These are phyloP conservation scores for Akanthomyces uredinophilus DNA, from an alignment of 2,329 filamentous ascomycete genomes.

Conservation along the genomic window DNA sequence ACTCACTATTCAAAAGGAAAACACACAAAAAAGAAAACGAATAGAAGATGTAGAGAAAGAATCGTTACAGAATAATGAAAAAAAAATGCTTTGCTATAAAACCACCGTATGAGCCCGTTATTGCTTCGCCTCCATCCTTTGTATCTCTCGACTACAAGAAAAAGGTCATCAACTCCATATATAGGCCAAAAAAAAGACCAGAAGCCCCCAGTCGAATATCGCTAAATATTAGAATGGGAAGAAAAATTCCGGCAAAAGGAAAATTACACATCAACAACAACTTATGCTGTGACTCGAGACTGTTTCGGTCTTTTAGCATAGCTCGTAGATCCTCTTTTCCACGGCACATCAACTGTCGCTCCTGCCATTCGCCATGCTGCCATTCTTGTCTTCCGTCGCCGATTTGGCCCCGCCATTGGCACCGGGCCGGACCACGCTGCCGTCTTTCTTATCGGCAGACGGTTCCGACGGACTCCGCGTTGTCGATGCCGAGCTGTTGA, in stretches of 20 bases:
- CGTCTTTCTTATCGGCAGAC: background rate
- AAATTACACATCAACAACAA: background rate
- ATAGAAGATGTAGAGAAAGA: background rate
- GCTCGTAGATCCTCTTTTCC: background rate
- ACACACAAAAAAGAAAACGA: background rate
- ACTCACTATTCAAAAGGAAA: background rate
- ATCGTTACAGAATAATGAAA: background rate
- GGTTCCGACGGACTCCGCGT: background rate
- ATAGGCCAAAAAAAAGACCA: background rate
- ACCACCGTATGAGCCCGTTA: background rate
- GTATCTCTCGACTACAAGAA: background rate
- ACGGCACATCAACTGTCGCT: background rate
- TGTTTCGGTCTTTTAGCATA: background rate
- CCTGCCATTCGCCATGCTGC: background rate
- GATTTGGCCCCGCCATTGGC: background rate
- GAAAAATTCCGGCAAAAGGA: background rate
- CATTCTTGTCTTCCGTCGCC: background rate
- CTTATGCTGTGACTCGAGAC: background rate
- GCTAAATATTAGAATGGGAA: background rate
- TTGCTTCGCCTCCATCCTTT: background rate
- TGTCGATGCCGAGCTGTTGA: background rate
- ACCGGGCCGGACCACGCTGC: background rate
- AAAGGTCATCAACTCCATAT: background rate
- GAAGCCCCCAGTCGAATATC: background rate
- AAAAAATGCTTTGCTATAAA: background rate